These are phyloP conservation scores for Cladophialophora exuberans DNA, from an alignment of 2,329 filamentous ascomycete species.

Conservation along the genomic window DNA sequence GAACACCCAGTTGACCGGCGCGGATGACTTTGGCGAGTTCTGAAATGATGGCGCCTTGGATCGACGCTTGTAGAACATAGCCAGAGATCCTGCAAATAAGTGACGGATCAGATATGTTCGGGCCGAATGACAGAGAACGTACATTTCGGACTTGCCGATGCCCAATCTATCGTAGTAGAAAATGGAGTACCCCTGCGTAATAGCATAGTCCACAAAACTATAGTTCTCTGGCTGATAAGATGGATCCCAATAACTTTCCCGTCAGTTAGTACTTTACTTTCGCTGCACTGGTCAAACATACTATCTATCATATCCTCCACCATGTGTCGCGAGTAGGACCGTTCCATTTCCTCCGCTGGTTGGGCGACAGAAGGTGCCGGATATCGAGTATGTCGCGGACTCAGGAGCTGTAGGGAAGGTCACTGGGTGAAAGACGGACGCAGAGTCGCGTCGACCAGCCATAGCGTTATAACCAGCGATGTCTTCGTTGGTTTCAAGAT, in stretches of 20 bases:
- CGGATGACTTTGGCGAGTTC: conserved; percentile 4
- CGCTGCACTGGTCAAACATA: background rate
- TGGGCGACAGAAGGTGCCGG: conserved; percentile 14
- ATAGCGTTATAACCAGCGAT: background rate
- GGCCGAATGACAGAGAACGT: background rate
- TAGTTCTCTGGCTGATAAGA: conserved; percentile 6
- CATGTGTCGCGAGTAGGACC: conserved; percentile 13
- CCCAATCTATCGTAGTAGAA: conserved; percentile 13
- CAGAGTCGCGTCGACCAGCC: conserved; percentile 1
- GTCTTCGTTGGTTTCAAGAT: conserved; percentile 8
- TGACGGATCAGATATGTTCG: background rate
- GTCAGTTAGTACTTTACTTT: background rate
- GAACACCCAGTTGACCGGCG: background rate
- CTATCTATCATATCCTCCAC: conserved; percentile 8
- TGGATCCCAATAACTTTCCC: conserved; percentile 15
- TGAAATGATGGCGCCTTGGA: background rate
- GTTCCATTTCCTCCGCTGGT: conserved; percentile 1
- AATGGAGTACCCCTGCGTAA: conserved; percentile 10
- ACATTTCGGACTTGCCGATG: background rate
- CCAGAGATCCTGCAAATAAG: background rate
- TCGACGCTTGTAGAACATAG: conserved; percentile 1
- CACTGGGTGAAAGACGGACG: background rate
- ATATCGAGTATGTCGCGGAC: conserved; percentile 9
- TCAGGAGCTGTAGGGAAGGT: background rate
- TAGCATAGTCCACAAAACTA: conserved; percentile 14